Evolutionary conservation across 2,329 filamentous ascomycete genomes (phyloP), one percentile per base, ranked within the genome.

Genomic region (Cercospora sesami): DNA sequence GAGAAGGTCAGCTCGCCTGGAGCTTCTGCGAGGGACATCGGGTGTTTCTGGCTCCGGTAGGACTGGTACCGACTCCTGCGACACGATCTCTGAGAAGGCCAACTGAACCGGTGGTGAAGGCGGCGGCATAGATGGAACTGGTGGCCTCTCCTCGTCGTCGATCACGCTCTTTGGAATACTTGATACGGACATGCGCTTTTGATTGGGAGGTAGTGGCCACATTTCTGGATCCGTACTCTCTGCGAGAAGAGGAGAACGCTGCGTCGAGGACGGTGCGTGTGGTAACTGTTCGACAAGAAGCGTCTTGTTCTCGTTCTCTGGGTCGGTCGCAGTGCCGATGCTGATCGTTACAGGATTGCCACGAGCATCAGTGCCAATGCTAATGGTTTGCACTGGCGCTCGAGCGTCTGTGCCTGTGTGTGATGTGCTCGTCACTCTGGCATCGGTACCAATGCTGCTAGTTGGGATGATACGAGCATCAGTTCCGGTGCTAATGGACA

Each of bases 241-340:
- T 2, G 81, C 81, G 45, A 78, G 71, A 64, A 86, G 81, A 5
- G 74, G 73, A 10, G 72, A 75, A 16, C 70, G 70, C 26, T 73
- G 57, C 36, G 70, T 39, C 30, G 64, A 64, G 30, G 64, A 39
- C 14, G 62, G 45, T 18, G 65, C 62, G 16, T 60, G 62, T 36
- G 67, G 59, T 4, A 67, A 8, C 5, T 69, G 60, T 60, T 61
- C 33, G 28, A 68, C 51, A 23, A 66, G 30, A 8, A 70, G 59
- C 6, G 65, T 45, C 55, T 64, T 61, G 9, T 48, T 57, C 33
- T 66, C 66, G 45, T 61, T 18, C 6, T 66, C 58, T 23, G 55
- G 12, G 23, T 65, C 68, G 21, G 65, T 70, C 12, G 23, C 63
- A 16, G 64, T 60, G 42, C 63, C 67, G 42, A 64, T 57, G 26